phyloP scores from a whole-genome alignment of 139 green algal genomes.

The Zygnema cylindricum region DNA sequence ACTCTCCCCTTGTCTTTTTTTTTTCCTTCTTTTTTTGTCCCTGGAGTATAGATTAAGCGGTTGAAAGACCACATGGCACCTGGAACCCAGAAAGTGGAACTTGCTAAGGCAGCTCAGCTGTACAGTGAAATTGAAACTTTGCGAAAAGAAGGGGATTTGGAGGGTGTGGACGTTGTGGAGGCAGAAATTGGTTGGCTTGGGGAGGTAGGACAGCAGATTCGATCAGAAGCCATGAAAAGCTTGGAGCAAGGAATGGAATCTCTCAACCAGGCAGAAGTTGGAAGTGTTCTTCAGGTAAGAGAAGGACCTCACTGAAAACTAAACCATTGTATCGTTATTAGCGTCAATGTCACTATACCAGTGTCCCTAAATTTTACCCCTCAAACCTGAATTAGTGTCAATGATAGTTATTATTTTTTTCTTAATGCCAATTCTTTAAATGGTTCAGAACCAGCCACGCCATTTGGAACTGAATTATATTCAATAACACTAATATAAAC shows the following conservation, averaged over 20 bases:
- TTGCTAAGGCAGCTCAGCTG: slow-evolving; percentile 59
- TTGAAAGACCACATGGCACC: not conserved
- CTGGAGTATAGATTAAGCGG: slow-evolving; percentile 21
- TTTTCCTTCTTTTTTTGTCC: no score
- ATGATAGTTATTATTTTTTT: no score
- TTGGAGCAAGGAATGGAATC: slow-evolving; percentile 57
- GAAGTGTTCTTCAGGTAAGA: slow-evolving; percentile 60
- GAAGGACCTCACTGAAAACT: no score
- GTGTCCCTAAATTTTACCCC: no score
- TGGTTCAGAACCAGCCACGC: no score
- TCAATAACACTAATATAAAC: no score
- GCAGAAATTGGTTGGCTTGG: slow-evolving; percentile 43
- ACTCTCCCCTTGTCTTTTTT: no score
- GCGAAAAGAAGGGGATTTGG: slow-evolving; percentile 48
- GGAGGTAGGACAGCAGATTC: slow-evolving; percentile 52
- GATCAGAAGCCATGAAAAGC: slow-evolving; percentile 52
- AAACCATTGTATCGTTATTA: no score
- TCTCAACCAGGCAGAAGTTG: slow-evolving; percentile 60
- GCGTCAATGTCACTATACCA: no score
- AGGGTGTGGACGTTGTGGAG: slow-evolving; percentile 60
- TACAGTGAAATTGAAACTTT: slow-evolving; percentile 53
- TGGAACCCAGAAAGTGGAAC: slow-evolving; percentile 27
- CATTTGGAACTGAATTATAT: no score
- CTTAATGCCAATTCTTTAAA: no score
- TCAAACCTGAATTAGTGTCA: no score